Evolutionary conservation across 169 alveolate species (phyloP), one percentile per base, ranked within the genome.

Genomic region (Neospora caninum): DNA sequence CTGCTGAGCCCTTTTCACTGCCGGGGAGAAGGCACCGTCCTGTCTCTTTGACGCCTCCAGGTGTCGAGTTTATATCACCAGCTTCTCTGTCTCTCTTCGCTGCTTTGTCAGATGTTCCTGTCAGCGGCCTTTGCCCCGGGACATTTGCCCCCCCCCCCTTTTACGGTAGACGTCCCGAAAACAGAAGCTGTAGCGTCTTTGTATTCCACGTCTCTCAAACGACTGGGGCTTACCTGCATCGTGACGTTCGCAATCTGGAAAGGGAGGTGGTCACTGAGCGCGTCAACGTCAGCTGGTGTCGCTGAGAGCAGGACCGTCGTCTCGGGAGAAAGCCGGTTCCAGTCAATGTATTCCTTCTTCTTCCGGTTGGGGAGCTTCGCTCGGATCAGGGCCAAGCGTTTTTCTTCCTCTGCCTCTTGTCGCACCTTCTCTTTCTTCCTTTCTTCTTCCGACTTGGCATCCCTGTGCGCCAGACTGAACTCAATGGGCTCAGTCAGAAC

Each of bases 241-340:
- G 84, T 73, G 20, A 73, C 84, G 43, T 73, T 73, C 39, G 84
- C 84, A n/a, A 36, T 73, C n/a, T 31, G 84, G 39, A 73, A 36
- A 36, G 43, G 39, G 18, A 73, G 84, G 43, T 13, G 22, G 25
- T n/a, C 43, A n/a, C n/a, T 73, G 13, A 73, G 84, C 43, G n/a
- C 39, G 9, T 34, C 39, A 73, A 73, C 84, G 22, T 73, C 39
- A 10, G 22, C 41, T 4, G 84, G 84, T 13, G 41, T 18, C 25
- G 84, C 38, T 13, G 42, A 1, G 20, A 73, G 43, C 2, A 73
- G 84, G 39, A 73, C 42, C 18, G 84, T 73, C 45, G 84, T 36
- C 43, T 73, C 84, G 41, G 84, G 49, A 36, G 49, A 34, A 43
- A 73, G 84, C 13, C 84, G 84, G 2, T 73, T 27, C 73, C 73